phyloP scores from a whole-genome alignment of 306 rosid genomes.

The Cercis canadensis region DNA sequence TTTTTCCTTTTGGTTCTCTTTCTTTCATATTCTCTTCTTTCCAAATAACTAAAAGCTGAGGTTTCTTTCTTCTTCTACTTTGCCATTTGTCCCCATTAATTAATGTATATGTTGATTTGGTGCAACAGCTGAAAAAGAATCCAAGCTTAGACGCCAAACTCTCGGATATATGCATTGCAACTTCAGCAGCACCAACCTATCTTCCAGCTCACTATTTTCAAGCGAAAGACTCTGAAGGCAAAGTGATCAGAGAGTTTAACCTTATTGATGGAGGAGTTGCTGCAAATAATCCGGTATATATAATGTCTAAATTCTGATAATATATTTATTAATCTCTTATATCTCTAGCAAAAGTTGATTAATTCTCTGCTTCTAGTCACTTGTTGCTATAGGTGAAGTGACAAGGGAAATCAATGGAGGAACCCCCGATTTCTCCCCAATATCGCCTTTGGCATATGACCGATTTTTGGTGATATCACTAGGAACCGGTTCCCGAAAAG shows the following conservation, averaged over 20 bases:
- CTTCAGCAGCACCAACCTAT: conserved; percentile 69
- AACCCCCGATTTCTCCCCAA: conserved; percentile 42
- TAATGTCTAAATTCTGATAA: background rate
- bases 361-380: conserved; percentile 32
- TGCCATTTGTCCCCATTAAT: too few species aligned
- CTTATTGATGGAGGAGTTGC: conserved; percentile 64
- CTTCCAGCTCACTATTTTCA: conserved; percentile 57
- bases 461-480: conserved; percentile 51
- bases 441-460: conserved; percentile 42
- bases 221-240: conserved; percentile 22
- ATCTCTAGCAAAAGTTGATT: too few species aligned
- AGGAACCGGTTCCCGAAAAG: conserved; percentile 54
- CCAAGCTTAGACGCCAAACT: conserved; percentile 42
- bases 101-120: background rate
- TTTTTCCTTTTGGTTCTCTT: too few species aligned
- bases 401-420: conserved; percentile 35
- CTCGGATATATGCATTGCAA: conserved; percentile 59
- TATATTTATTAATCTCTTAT: too few species aligned
- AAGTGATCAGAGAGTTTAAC: conserved; percentile 43
- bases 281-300: conserved; percentile 58
- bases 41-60: background rate
- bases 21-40: too few species aligned
- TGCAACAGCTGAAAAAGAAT: conserved; percentile 37
- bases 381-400: conserved; percentile 53
- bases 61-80: background rate